A percentile compares a stretch with the other conserved stretches of the same genome.
These are phyloP conservation scores for Fusarium sp. DNA, from an alignment of 2,329 filamentous ascomycete genomes.

Conservation along the genomic window DNA sequence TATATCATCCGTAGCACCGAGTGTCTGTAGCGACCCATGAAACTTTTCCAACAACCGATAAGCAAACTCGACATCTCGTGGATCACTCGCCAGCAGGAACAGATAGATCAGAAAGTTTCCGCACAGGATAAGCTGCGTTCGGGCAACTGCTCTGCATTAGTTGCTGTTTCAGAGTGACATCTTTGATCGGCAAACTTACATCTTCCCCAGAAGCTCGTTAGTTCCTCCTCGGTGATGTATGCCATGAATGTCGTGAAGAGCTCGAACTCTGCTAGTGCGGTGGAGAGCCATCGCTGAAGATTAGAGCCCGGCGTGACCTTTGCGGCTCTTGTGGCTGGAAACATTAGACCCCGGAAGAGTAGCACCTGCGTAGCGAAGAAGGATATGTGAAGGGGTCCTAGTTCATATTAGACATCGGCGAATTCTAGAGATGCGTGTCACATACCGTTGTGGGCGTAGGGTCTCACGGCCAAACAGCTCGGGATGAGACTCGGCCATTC, in stretches of 20 bases:
- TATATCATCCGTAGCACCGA: slow-evolving; percentile 45
- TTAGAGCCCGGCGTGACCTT: slow-evolving; percentile 50
- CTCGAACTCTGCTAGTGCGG: slow-evolving; percentile 49
- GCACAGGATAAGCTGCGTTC: slow-evolving; percentile 57
- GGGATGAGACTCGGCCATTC: slow-evolving; percentile 51
- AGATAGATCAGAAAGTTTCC: slow-evolving; percentile 60
- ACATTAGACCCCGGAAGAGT: slow-evolving; percentile 56
- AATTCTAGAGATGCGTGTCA: not conserved
- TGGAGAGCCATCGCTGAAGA: slow-evolving; percentile 48
- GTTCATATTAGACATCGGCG: slow-evolving; percentile 11
- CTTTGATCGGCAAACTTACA: slow-evolving; percentile 46
- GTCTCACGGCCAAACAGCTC: slow-evolving; percentile 41
- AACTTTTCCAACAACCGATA: slow-evolving; percentile 51
- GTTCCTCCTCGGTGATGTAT: slow-evolving; percentile 46
- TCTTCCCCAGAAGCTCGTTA: slow-evolving; percentile 56
- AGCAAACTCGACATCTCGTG: slow-evolving; percentile 46
- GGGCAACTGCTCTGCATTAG: slow-evolving; percentile 38
- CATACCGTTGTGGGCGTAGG: slow-evolving; percentile 34
- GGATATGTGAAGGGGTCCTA: slow-evolving; percentile 52
- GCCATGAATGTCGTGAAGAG: slow-evolving; percentile 52
- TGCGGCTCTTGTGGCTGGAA: slow-evolving; percentile 53
- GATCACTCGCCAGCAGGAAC: slow-evolving; percentile 54
- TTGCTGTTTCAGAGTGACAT: not conserved
- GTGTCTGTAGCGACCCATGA: slow-evolving; percentile 49
- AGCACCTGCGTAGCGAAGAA: slow-evolving; percentile 55